A percentile compares a stretch with the other conserved stretches of the same genome.
These are phyloP conservation scores for Nemania sp. DNA, from an alignment of 2,329 filamentous ascomycete species.

Conservation along the genomic window DNA sequence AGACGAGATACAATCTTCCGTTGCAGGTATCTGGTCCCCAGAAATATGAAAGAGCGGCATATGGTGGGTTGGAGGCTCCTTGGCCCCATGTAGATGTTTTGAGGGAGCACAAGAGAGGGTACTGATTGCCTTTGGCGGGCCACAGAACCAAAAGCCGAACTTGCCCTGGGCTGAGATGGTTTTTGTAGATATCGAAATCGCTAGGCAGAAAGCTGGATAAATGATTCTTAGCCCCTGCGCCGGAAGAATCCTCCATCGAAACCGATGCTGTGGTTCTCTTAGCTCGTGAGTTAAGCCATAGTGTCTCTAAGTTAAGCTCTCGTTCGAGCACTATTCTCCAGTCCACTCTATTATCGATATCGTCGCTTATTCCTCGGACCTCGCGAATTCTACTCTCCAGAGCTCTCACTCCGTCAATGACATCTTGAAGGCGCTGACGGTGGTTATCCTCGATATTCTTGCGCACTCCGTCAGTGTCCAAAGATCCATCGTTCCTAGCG, in stretches of 20 bases:
- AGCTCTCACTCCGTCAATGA: not conserved
- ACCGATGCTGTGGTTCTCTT: not conserved
- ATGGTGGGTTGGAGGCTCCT: not conserved
- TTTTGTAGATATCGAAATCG: too few relatives aligned
- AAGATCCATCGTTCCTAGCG: not conserved
- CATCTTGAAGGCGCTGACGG: not conserved
- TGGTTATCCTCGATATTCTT: not conserved
- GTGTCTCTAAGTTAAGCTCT: not conserved
- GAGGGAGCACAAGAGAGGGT: slow-evolving; percentile 2
- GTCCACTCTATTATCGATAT: not conserved
- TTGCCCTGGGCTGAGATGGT: too few relatives aligned
- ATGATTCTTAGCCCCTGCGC: not conserved
- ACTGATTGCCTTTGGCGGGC: not conserved
- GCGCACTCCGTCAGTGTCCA: not conserved
- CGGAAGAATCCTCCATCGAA: not conserved
- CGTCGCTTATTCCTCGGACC: not conserved
- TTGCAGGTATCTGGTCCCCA: not conserved
- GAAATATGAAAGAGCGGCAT: not conserved
- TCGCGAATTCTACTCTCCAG: not conserved
- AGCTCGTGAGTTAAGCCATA: not conserved
- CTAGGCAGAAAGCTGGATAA: not conserved
- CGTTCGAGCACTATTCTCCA: not conserved
- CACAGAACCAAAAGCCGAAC: not conserved
- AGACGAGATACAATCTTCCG: not conserved
- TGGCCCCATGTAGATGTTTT: not conserved